Conservation (phyloP, 768 basidiomycete genomes). For the Leccinum arenicola region DNA sequence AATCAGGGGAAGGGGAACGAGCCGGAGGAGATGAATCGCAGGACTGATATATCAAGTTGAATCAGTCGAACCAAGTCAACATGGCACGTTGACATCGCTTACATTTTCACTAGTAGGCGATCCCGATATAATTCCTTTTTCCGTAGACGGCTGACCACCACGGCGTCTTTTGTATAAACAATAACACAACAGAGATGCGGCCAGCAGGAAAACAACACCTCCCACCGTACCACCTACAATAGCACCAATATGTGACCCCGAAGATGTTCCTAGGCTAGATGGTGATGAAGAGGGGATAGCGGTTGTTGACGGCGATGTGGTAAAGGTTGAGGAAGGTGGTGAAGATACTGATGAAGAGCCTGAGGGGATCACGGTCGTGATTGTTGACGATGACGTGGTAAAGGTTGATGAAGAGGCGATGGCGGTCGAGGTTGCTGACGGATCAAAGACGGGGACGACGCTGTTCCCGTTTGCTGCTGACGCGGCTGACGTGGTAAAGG, state of each 20-base stretch:
- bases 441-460: no score
- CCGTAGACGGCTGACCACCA: neutral
- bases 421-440: no score
- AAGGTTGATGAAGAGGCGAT: no score
- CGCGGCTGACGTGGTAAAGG: neutral
- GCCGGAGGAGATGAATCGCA: neutral
- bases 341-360: no score
- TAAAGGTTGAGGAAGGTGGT: no score
- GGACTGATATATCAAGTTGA: neutral
- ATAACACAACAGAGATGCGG: neutral
- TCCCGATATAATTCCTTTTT: neutral
- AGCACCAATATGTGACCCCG: neutral
- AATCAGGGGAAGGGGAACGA: neutral
- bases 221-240: constrained; percentile 13
- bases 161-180: neutral
- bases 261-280: neutral
- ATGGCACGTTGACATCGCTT: neutral
- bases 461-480: no score
- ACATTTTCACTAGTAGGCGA: neutral
- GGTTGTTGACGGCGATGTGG: neutral
- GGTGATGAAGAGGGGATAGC: neutral
- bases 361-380: no score
- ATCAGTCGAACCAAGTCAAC: neutral
- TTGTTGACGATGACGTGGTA: no score
- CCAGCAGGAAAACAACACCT: neutral